A percentile compares a stretch with the other conserved stretches of the same genome.
Evolutionary conservation across 306 rosid species (phyloP).

Genomic region (Malus fusca): DNA sequence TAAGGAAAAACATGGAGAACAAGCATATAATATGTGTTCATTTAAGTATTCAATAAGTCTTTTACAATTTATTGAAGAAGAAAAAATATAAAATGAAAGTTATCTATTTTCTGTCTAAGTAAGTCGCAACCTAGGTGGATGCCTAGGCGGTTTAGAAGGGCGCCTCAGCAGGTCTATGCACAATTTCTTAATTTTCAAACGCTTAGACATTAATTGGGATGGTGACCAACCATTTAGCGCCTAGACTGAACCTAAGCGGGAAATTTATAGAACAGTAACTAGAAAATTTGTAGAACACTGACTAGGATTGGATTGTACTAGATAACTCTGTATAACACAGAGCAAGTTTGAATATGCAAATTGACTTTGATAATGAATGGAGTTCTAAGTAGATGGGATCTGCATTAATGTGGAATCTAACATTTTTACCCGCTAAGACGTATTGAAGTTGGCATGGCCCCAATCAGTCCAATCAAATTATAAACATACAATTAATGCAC

Average conservation of each 20-base stretch:
- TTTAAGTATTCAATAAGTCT: too few relatives aligned
- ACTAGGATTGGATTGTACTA: background rate
- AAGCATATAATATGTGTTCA: too few relatives aligned
- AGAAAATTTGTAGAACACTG: too few relatives aligned
- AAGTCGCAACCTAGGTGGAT: too few relatives aligned
- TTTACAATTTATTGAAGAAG: too few relatives aligned
- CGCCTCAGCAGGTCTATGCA: fast-evolving
- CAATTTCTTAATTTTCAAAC: fast-evolving
- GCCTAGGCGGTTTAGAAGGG: too few relatives aligned
- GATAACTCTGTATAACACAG: too few relatives aligned
- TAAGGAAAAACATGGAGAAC: too few relatives aligned
- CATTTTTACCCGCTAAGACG: background rate
- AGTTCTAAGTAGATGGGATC: background rate
- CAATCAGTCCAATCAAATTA: background rate
- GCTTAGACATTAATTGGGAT: fast-evolving
- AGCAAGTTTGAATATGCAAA: background rate
- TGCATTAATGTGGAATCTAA: background rate
- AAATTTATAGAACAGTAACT: too few relatives aligned
- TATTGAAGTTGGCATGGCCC: background rate
- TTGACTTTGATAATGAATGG: background rate
- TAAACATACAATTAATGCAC: background rate
- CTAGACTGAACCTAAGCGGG: fast-evolving
- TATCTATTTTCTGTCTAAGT: too few relatives aligned
- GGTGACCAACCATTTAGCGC: fast-evolving
- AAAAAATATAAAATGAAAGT: too few relatives aligned